phyloP scores from a whole-genome alignment of 2,329 filamentous ascomycete species.

The Metarhizium anisopliae region DNA sequence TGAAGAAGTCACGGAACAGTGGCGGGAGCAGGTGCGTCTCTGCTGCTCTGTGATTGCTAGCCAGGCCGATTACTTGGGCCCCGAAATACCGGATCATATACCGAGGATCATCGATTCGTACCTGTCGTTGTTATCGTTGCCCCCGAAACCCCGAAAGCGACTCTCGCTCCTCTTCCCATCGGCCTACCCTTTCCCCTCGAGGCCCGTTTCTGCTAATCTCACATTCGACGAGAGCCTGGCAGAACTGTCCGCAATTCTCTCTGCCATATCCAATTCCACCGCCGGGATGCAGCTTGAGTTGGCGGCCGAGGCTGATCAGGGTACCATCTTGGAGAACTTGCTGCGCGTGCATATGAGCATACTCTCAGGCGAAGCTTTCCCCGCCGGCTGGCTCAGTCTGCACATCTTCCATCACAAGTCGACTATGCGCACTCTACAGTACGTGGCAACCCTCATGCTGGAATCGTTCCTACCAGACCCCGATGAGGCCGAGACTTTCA shows the following conservation, averaged over 20 bases:
- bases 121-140: conserved; percentile 56
- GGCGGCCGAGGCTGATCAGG: conserved; percentile 62
- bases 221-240: conserved; percentile 78
- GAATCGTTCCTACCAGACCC: conserved; percentile 78
- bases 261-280: conserved; percentile 67
- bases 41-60: conserved; percentile 89
- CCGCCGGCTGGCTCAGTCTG: conserved; percentile 80
- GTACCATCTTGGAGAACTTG: conserved; percentile 65
- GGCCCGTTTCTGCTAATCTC: conserved; percentile 50
- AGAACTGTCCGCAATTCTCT: conserved; percentile 81
- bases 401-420: conserved; percentile 91
- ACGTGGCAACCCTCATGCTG: conserved; percentile 70
- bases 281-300: conserved; percentile 65
- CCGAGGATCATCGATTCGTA: conserved; percentile 90
- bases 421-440: conserved; percentile 76
- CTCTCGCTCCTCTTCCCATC: conserved; percentile 87
- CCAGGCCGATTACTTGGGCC: conserved; percentile 67
- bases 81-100: conserved; percentile 81
- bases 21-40: conserved; percentile 84
- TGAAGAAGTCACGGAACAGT: conserved; percentile 68
- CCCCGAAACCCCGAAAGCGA: conserved; percentile 47
- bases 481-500: conserved; percentile 85
- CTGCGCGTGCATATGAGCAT: conserved; percentile 85
- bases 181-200: conserved; percentile 78
- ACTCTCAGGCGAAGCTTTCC: conserved; percentile 81